phyloP scores from a whole-genome alignment of 1,139 yeast species.

The Candida sp. region DNA sequence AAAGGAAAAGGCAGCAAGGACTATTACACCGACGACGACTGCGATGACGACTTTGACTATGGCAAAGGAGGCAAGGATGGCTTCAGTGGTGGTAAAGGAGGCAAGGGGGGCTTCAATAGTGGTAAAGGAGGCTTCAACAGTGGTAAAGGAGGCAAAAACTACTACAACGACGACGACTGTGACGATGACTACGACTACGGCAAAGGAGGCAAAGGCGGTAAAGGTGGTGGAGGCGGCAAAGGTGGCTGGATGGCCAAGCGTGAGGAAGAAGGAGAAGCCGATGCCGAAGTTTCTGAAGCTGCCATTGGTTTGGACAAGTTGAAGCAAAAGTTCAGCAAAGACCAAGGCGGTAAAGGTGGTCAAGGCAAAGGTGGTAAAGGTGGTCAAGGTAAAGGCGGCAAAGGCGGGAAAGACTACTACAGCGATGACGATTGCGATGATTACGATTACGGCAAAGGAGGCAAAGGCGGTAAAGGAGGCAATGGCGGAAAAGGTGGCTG shows the following conservation, averaged over 20 bases:
- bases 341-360: constrained; percentile 3
- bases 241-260: background rate
- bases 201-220: background rate
- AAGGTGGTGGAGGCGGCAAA: background rate
- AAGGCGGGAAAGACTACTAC: background rate
- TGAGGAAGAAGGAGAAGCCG: background rate
- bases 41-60: background rate
- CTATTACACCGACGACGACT: background rate
- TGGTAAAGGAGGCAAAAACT: constrained; percentile 2
- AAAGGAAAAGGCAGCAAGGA: constrained; percentile 1
- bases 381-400: constrained; percentile 5
- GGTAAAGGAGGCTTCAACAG: background rate
- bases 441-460: background rate
- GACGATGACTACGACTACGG: background rate
- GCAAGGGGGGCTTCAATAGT: background rate
- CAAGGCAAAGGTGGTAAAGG: constrained; percentile 5
- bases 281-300: background rate
- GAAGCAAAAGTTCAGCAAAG: constrained; percentile 1
- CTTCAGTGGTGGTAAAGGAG: constrained; percentile 4
- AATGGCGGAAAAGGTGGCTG: background rate
- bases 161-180: background rate
- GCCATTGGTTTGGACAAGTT: constrained; percentile 4
- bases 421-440: background rate
- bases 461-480: background rate
- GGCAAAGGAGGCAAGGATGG: background rate